A percentile compares a stretch with the other conserved stretches of the same genome.
Conservation (phyloP, 306 rosid genomes). For the Senna tora region DNA sequence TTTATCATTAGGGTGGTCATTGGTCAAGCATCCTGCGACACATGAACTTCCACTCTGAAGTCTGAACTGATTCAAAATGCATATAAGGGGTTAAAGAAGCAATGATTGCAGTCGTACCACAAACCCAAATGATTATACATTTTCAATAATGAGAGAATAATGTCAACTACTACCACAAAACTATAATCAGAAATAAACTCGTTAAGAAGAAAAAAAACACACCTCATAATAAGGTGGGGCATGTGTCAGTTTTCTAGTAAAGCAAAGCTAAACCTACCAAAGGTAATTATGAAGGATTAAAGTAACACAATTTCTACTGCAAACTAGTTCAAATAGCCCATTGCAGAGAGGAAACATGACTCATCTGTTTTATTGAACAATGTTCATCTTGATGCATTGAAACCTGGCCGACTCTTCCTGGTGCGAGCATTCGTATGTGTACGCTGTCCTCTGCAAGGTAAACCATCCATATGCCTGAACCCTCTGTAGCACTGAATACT, state of each 20-base stretch:
- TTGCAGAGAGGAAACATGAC: constrained; percentile 26
- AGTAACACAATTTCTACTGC: not conserved
- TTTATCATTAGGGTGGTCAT: too few relatives aligned
- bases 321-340: constrained; percentile 38
- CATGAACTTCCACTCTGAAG: constrained; percentile 23
- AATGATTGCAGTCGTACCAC: too few relatives aligned
- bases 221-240: not conserved
- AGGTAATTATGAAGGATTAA: constrained; percentile 5
- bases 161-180: not conserved
- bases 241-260: not conserved
- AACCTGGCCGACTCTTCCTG: constrained; percentile 48
- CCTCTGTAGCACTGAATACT: constrained; percentile 65
- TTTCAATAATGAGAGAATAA: not conserved
- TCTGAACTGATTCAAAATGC: constrained; percentile 13
- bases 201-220: not conserved
- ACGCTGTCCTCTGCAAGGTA: constrained; percentile 72
- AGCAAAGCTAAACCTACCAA: constrained; percentile 17
- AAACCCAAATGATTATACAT: not conserved
- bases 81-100: not conserved
- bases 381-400: constrained; percentile 37
- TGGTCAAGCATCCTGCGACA: too few relatives aligned
- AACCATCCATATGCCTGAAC: constrained; percentile 53
- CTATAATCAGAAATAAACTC: constrained; percentile 17
- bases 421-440: constrained; percentile 73
- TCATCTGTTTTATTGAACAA: constrained; percentile 35